phyloP scores from a whole-genome alignment of 768 basidiomycete genomes.

The Sarcodon aspratus region DNA sequence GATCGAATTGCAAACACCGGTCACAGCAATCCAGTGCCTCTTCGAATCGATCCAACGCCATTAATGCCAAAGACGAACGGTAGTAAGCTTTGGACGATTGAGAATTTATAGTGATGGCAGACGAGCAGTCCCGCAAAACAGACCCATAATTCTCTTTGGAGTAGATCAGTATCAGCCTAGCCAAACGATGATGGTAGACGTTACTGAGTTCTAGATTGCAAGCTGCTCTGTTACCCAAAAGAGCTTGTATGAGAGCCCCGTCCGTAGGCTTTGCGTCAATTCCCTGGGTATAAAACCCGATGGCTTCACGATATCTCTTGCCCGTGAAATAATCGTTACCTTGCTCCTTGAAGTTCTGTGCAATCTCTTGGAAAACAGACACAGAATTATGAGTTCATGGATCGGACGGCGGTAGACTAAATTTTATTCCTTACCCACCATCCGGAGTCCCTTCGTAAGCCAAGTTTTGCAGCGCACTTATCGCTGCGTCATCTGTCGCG shows the following conservation, averaged over 20 bases:
- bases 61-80: slow-evolving; percentile 69
- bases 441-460: slow-evolving; percentile 87
- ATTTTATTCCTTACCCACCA: slow-evolving; percentile 44
- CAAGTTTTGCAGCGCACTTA: slow-evolving; percentile 80
- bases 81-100: slow-evolving; percentile 77
- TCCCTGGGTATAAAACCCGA: slow-evolving; percentile 85
- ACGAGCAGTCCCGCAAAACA: slow-evolving; percentile 78
- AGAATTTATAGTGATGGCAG: slow-evolving; percentile 49
- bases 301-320: slow-evolving; percentile 78
- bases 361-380: slow-evolving; percentile 50
- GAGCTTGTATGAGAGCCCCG: slow-evolving; percentile 39
- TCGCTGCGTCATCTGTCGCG: slow-evolving; percentile 40
- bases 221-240: slow-evolving; percentile 85
- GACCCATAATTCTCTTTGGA: slow-evolving; percentile 74
- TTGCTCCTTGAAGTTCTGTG: slow-evolving; percentile 88
- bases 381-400: neutral
- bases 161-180: neutral
- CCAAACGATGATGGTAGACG: slow-evolving; percentile 13
- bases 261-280: slow-evolving; percentile 77
- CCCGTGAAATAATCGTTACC: slow-evolving; percentile 92
- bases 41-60: slow-evolving; percentile 60
- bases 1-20: slow-evolving; percentile 51
- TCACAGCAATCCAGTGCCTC: slow-evolving; percentile 81
- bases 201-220: slow-evolving; percentile 83
- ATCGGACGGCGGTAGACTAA: neutral